phyloP scores from a whole-genome alignment of 306 rosid species.

The Cotoneaster glaucophyllus region DNA sequence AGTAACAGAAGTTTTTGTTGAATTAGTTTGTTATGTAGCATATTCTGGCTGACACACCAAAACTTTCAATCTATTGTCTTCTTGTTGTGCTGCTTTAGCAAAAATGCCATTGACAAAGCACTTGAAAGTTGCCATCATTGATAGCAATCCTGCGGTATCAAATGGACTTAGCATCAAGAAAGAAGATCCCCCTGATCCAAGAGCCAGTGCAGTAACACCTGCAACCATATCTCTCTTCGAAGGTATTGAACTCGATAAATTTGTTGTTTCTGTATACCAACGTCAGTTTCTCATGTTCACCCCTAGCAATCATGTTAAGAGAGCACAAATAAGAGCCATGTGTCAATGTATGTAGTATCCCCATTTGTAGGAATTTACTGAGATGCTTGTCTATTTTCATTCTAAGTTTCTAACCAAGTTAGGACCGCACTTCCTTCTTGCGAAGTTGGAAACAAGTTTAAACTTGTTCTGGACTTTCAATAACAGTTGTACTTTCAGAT shows the following conservation, averaged over 20 bases:
- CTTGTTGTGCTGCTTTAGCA: constrained; percentile 43
- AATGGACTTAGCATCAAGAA: constrained; percentile 46
- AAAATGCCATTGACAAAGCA: constrained; percentile 86
- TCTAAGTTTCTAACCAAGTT: not conserved
- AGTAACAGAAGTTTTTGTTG: not conserved
- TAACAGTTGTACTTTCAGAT: constrained; percentile 46
- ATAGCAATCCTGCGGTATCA: constrained; percentile 78
- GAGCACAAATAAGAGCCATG: not conserved
- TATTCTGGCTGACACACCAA: not conserved
- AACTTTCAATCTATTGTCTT: constrained; percentile 8
- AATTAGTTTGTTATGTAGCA: not conserved
- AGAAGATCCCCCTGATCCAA: constrained; percentile 81
- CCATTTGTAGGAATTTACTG: not conserved
- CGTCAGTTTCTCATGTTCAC: not conserved
- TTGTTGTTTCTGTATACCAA: not conserved
- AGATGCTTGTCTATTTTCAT: not conserved
- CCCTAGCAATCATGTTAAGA: not conserved
- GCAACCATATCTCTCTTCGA: constrained; percentile 70
- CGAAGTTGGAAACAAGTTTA: constrained; percentile 3
- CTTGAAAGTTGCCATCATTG: constrained; percentile 84
- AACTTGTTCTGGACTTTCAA: not conserved
- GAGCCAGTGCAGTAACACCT: constrained; percentile 94
- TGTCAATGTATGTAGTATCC: not conserved
- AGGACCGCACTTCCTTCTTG: not conserved
- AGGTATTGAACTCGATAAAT: constrained; percentile 44